A percentile compares a stretch with the other conserved stretches of the same genome.
phyloP scores from a whole-genome alignment of 2,329 filamentous ascomycete species.

The Calonectria multiphialidica region DNA sequence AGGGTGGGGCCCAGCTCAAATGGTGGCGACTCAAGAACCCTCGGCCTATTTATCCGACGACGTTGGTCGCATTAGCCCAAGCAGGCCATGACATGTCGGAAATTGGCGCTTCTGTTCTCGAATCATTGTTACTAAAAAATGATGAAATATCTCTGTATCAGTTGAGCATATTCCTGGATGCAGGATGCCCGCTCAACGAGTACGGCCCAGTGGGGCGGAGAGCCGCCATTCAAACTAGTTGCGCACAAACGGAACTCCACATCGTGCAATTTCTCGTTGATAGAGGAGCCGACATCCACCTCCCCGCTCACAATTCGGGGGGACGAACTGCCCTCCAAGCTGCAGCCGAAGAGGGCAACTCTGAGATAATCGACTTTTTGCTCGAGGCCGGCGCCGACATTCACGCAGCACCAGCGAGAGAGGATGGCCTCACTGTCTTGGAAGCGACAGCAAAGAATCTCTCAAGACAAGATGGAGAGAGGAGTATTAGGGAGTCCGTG shows the following conservation, averaged over 20 bases:
- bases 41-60: too few species aligned
- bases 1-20: not conserved
- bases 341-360: not conserved
- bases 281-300: not conserved
- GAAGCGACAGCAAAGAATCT: not conserved
- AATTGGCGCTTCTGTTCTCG: not conserved
- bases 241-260: not conserved
- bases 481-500: not conserved
- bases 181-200: not conserved
- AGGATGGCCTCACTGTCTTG: not conserved
- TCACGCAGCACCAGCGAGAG: not conserved
- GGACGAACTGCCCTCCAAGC: not conserved
- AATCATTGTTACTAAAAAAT: not conserved
- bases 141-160: not conserved
- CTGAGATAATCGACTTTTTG: not conserved
- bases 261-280: not conserved
- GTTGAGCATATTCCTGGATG: not conserved
- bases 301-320: not conserved
- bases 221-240: not conserved
- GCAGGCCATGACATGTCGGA: not conserved
- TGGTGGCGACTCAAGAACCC: not conserved
- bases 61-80: not conserved
- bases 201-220: not conserved
- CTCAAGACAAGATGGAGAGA: too few species aligned
- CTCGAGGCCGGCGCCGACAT: not conserved